Percentiles rank a stretch among this genome's conserved stretches.
phyloP scores from a whole-genome alignment of 2,329 filamentous ascomycete species.

The Sordariomycetes sp. region DNA sequence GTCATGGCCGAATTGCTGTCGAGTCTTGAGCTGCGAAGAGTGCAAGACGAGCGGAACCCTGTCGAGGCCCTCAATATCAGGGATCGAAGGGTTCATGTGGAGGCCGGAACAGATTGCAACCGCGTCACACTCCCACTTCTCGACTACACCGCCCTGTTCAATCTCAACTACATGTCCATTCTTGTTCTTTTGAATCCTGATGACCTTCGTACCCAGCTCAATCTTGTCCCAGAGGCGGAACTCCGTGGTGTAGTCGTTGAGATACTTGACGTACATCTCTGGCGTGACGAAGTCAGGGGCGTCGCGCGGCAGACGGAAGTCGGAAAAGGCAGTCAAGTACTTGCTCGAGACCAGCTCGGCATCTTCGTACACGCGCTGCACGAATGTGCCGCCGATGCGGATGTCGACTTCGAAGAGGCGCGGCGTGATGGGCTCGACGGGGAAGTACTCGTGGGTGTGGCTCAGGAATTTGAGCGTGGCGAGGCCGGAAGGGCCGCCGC shows the following conservation, averaged over 20 bases:
- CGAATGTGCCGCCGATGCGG: constrained; percentile 32
- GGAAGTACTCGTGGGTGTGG: constrained; percentile 20
- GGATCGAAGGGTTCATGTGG: constrained; percentile 26
- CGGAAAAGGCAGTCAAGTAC: constrained; percentile 34
- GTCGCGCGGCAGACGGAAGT: constrained; percentile 26
- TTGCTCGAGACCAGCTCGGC: constrained; percentile 34
- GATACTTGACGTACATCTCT: constrained; percentile 26
- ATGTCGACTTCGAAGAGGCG: constrained; percentile 31
- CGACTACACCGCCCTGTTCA: not conserved
- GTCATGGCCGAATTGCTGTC: constrained; percentile 25
- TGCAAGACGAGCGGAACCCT: constrained; percentile 26
- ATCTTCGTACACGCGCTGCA: constrained; percentile 30
- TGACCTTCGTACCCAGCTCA: constrained; percentile 8
- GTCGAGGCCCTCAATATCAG: constrained; percentile 24
- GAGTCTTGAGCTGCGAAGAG: constrained; percentile 30
- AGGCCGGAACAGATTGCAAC: constrained; percentile 33
- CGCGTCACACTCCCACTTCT: constrained; percentile 27
- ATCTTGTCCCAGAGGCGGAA: constrained; percentile 28
- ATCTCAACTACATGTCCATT: constrained; percentile 3
- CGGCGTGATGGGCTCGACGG: constrained; percentile 23
- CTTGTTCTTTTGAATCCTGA: not conserved
- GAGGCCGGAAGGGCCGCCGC: constrained; percentile 27
- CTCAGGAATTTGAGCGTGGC: constrained; percentile 27
- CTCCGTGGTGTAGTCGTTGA: constrained; percentile 24
- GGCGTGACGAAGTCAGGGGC: constrained; percentile 30